Base-by-base conservation (phyloP, 306 rosid species). In the Coriaria nepalensis region DNA sequence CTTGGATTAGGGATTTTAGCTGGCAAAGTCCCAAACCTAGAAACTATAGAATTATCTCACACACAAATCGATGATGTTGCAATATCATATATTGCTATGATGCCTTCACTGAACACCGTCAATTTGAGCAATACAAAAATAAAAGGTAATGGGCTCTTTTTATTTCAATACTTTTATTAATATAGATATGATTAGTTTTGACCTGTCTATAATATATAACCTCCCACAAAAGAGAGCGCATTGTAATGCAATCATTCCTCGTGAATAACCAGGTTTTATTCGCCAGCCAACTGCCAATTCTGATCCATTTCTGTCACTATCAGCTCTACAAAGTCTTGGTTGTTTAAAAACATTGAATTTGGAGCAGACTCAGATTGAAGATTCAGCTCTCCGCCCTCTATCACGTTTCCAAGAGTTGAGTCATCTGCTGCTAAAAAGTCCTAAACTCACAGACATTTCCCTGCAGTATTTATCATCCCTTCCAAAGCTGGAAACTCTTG, bases 21-120 rank as follows among this genome's bases (percentile, higher is more conserved):
- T 47, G 82, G 90, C 63, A 81, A 75, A 62, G 82, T 77, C 51
- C 77, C 93, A 37, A 73, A 73, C 45, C 93, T 90, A 41, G 84
- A 79, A 64, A 67, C 67, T 50, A 63, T 84, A 35, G 78, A 77
- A 43, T 58, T 84, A 58, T 79, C 97, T 45, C 59, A 65, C 58
- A 84, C 97, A 56, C 67, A 37, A 42, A 63, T 90, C 46, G 90
- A 84, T 73, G 97, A 90, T 57, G 39, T 53, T 47, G 80, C 81
- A 37, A 14, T 81, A 67, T 57, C 55, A 45, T 79, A 62, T 59
- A 60, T 84, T 59, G 67, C 78, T 71, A 62, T 66, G 81, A 81
- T 90, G 93, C 84, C 90, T 67, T 84, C 77, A 20, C 38, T 90
- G 55, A 90, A 69, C 71, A 70, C 43, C 50, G 52, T 84, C n/a